These are phyloP conservation scores for Coemansia sp. DNA, from an alignment of 192 early-diverging fungal genomes.

Conservation along the genomic window DNA sequence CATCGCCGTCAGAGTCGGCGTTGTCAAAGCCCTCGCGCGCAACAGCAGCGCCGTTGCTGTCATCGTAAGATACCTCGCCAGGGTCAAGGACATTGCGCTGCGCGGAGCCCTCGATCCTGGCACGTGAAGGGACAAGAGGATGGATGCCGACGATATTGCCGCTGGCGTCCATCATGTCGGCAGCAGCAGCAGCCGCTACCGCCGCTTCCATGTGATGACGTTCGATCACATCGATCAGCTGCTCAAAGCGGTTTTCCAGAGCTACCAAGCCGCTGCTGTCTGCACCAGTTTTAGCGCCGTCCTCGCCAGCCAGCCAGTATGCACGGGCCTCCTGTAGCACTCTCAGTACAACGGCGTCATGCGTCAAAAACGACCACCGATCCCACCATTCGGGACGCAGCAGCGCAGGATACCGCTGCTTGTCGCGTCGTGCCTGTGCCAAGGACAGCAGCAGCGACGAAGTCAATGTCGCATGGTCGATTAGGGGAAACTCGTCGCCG, in stretches of 20 bases:
- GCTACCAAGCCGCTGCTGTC: not conserved
- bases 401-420: constrained; percentile 47
- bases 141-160: constrained; percentile 36
- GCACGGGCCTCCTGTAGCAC: constrained; percentile 47
- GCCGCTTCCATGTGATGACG: constrained; percentile 19
- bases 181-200: not conserved
- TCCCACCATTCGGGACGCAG: constrained; percentile 46
- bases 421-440: constrained; percentile 31
- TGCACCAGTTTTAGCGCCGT: not conserved
- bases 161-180: constrained; percentile 5
- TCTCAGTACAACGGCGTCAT: constrained; percentile 40
- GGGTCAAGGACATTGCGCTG: constrained; percentile 7
- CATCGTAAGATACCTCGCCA: not conserved
- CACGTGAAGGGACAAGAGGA: constrained; percentile 18
- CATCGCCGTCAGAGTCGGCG: constrained; percentile 17
- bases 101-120: not conserved
- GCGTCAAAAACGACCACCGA: constrained; percentile 45
- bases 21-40: not conserved
- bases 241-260: constrained; percentile 28
- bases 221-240: constrained; percentile 23
- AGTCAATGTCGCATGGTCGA: constrained; percentile 44
- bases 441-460: constrained; percentile 50
- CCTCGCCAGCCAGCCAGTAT: constrained; percentile 25
- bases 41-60: not conserved
- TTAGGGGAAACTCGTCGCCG: constrained; percentile 64